These are phyloP conservation scores for Pythium aristosporum DNA, from an alignment of 352 stramenopile genomes.

Conservation along the genomic window DNA sequence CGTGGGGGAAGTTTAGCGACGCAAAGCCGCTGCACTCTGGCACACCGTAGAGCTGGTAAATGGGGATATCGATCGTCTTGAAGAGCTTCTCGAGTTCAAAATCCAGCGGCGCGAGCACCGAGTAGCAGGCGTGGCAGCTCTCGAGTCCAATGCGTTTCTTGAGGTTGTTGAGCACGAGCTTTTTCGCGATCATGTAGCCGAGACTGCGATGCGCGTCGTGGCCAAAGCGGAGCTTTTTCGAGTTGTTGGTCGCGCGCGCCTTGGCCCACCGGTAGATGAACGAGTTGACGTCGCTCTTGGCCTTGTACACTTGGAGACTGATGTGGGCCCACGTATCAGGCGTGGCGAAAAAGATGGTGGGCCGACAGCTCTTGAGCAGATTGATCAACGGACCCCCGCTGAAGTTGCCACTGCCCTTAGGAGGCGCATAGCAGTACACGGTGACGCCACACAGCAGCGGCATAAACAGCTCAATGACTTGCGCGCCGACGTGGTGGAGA, in stretches of 20 bases:
- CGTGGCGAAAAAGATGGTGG: conserved; percentile 78
- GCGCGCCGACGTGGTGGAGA: conserved; percentile 61
- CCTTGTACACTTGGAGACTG: conserved; percentile 63
- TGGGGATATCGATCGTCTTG: conserved; percentile 79
- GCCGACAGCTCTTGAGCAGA: conserved; percentile 51
- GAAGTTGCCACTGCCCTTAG: conserved; percentile 30
- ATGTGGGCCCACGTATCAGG: conserved; percentile 73
- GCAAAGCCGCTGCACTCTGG: conserved; percentile 70
- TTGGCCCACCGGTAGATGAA: conserved; percentile 78
- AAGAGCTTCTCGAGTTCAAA: conserved; percentile 83
- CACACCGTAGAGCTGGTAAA: conserved; percentile 76
- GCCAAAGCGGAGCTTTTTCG: conserved; percentile 69
- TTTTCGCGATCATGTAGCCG: conserved; percentile 78
- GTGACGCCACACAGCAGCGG: conserved; percentile 57
- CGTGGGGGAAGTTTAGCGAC: conserved; percentile 68
- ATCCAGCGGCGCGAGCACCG: conserved; percentile 68
- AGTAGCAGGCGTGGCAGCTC: conserved; percentile 74
- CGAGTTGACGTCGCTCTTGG: conserved; percentile 73
- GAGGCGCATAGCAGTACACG: conserved; percentile 50
- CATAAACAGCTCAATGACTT: conserved; percentile 78
- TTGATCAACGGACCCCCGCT: conserved; percentile 37
- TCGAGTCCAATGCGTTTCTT: conserved; percentile 80
- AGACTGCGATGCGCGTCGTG: conserved; percentile 52
- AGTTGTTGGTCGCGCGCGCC: conserved; percentile 73
- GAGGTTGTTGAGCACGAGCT: conserved; percentile 74